phyloP scores from a whole-genome alignment of 169 alveolate genomes.

The Theileria luwenshuni region DNA sequence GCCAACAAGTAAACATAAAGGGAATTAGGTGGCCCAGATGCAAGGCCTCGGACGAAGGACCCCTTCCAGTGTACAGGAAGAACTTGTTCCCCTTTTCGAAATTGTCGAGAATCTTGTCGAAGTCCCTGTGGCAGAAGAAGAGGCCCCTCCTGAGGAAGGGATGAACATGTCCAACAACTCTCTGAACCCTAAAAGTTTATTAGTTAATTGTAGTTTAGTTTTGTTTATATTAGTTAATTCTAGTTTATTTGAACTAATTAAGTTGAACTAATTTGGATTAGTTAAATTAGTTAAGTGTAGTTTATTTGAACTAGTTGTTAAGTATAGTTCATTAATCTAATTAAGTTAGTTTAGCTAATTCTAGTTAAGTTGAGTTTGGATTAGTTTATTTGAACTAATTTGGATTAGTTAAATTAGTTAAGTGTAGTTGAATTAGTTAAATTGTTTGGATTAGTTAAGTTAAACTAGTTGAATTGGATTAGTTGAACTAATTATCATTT shows the following conservation, averaged over 20 bases:
- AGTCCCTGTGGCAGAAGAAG: slow-evolving; percentile 98
- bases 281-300: neutral
- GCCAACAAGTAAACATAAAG: slow-evolving; percentile 94
- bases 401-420: neutral
- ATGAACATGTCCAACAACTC: slow-evolving; percentile 77
- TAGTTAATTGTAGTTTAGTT: slow-evolving; percentile 29
- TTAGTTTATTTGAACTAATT: too few relatives aligned
- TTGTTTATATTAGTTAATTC: too few relatives aligned
- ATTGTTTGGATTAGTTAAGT: neutral
- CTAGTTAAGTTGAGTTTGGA: too few relatives aligned
- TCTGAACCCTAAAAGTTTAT: slow-evolving; percentile 78
- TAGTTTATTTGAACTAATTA: too few relatives aligned
- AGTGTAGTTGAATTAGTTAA: neutral
- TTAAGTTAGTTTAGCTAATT: slow-evolving; percentile 40
- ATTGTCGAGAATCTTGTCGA: slow-evolving; percentile 89
- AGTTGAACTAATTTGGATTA: too few relatives aligned
- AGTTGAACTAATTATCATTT: too few relatives aligned
- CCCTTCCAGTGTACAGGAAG: slow-evolving; percentile 98
- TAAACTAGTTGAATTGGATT: slow-evolving; percentile 18
- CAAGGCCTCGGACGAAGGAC: slow-evolving; percentile 98
- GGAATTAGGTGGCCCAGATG: slow-evolving; percentile 98
- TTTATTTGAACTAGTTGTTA: neutral
- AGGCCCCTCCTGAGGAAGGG: slow-evolving; percentile 95
- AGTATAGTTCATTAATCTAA: neutral
- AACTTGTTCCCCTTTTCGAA: slow-evolving; percentile 92